Evolutionary conservation across 306 rosid genomes (phyloP), one percentile per base, ranked within the genome.

Genomic region (Trichosanthes cucumerina): DNA sequence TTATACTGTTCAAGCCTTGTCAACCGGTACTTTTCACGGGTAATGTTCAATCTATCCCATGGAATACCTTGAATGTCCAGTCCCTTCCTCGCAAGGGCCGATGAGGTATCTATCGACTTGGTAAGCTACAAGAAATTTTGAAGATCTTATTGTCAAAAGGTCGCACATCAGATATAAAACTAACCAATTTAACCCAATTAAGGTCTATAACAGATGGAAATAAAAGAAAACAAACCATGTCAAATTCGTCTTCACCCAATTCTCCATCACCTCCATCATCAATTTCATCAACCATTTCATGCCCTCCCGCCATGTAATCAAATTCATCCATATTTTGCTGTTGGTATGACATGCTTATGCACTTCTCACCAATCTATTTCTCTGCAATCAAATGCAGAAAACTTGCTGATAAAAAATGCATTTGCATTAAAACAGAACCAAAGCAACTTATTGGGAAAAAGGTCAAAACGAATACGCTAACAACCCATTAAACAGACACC

Each of bases 21-120:
- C 62, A 71, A 72, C 60, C 85, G 76, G 70, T 82, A 82, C 59
- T 73, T 82, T 66, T 82, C 85, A 19, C 85, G 82, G 21, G 77
- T 78, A 36, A 79, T 74, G 38, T 78, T 82, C 69, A 82, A 13
- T 41, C 77, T 73, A 63, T 79, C 82, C 85, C 85, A 82, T 26
- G 82, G 85, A 82, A 82, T 82, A 38, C 79, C 85, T 79, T 82
- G 85, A 79, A 82, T 79, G 80, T 82, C 85, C 52, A 73, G 59
- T 53, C 85, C 85, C 77, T 52, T 82, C 82, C 85, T 82, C 12
- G 80, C 85, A 49, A 78, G 82, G 26, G 85, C 82, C 6, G 85
- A 80, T 2, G 85, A 82, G 5, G 82, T 82, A 73, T 82, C 85
- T 62, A 47, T 52, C 14, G 65, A 64, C 77, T 79, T 71, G 11